Conservation (phyloP, 257 asterid genomes). For the Penstemon newberryi region DNA sequence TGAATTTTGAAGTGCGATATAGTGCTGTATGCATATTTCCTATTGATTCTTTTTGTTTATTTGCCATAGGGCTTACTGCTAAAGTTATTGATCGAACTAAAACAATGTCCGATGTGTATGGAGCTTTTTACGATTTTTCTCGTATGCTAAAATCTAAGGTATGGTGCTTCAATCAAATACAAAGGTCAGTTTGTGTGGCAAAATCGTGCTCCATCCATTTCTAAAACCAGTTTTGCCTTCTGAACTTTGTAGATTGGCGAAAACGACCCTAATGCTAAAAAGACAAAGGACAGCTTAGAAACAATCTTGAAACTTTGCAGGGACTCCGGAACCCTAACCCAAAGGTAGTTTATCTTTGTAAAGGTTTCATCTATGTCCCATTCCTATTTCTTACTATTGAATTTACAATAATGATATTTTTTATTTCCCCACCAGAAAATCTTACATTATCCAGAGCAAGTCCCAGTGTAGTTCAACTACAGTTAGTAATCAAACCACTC, state of each 20-base stretch:
- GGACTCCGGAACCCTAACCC: constrained; percentile 67
- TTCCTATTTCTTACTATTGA: not conserved
- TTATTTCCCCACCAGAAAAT: constrained; percentile 51
- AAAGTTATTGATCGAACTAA: constrained; percentile 75
- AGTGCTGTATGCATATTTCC: not conserved
- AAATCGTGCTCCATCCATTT: not conserved
- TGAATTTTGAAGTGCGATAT: too few species aligned
- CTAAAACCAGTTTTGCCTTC: not conserved
- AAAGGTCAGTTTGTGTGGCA: constrained; percentile 17
- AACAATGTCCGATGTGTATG: constrained; percentile 84
- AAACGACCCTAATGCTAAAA: constrained; percentile 80
- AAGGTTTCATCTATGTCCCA: not conserved
- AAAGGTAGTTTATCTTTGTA: constrained; percentile 36
- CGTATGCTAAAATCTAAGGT: constrained; percentile 89
- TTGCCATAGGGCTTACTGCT: constrained; percentile 81
- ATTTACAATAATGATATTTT: not conserved
- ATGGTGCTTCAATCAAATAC: constrained; percentile 28
- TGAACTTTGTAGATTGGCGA: constrained; percentile 55
- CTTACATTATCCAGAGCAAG: constrained; percentile 57
- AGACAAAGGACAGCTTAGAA: constrained; percentile 63
- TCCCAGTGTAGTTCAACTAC: constrained; percentile 49
- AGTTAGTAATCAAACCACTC: constrained; percentile 44
- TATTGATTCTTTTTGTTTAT: constrained; percentile 21
- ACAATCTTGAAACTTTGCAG: constrained; percentile 70
- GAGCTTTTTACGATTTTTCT: constrained; percentile 88